Percentiles rank a stretch among this genome's conserved stretches.
These are phyloP conservation scores for Ustilago nuda DNA, from an alignment of 1,284 basidiomycete species.

Conservation along the genomic window DNA sequence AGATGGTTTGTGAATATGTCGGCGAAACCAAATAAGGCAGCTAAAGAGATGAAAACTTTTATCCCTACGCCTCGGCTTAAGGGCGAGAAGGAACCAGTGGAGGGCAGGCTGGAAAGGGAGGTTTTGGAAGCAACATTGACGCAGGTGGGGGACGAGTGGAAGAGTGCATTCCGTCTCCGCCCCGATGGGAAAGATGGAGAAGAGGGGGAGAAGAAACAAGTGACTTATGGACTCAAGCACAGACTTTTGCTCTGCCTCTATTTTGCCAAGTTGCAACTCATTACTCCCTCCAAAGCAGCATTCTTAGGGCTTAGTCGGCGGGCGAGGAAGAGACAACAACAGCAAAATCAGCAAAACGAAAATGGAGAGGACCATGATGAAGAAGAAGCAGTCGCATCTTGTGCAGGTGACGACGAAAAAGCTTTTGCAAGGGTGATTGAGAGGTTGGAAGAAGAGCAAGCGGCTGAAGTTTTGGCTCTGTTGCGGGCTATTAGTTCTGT, in stretches of 20 bases:
- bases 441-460: constrained; percentile 32
- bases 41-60: constrained; percentile 43
- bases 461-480: constrained; percentile 27
- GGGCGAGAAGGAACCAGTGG: constrained; percentile 14
- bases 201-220: constrained; percentile 3
- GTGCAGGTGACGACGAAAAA: neutral
- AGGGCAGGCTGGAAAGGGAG: constrained; percentile 1
- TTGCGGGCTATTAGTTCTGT: constrained; percentile 34
- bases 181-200: constrained; percentile 2
- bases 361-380: neutral
- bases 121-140: constrained; percentile 44
- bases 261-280: constrained; percentile 42
- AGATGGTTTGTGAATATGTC: constrained; percentile 31
- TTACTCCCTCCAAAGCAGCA: constrained; percentile 26
- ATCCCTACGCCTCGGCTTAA: constrained; percentile 13
- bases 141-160: constrained; percentile 37
- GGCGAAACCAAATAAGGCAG: constrained; percentile 20
- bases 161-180: constrained; percentile 40
- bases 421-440: constrained; percentile 18
- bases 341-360: constrained; percentile 16
- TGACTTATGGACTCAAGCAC: constrained; percentile 33
- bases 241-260: constrained; percentile 40
- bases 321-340: constrained; percentile 26
- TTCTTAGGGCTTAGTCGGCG: constrained; percentile 32
- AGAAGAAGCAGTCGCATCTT: neutral